These are phyloP conservation scores for Hibiscus syriacus DNA, from an alignment of 345 rosid genomes.

Conservation along the genomic window DNA sequence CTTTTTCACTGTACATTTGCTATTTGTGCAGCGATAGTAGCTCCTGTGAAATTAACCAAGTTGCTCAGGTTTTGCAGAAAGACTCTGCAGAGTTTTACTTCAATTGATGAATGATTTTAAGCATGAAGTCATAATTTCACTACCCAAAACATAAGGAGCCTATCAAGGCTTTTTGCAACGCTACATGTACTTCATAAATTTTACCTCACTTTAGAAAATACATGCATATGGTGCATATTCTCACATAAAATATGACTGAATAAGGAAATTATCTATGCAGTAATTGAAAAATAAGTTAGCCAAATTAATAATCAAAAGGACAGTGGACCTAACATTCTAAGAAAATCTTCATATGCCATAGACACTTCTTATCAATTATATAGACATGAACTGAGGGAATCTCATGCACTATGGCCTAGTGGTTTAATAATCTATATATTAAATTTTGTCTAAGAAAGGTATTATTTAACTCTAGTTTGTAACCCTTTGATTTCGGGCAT, in stretches of 20 bases:
- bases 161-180: too few species aligned
- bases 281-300: not conserved
- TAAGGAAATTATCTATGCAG: not conserved
- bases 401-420: not conserved
- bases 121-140: too few species aligned
- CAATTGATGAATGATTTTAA: not conserved
- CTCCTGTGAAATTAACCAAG: too few species aligned
- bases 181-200: not conserved
- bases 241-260: not conserved
- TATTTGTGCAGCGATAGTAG: too few species aligned
- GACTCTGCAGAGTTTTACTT: not conserved
- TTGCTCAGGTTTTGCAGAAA: conserved; percentile 57
- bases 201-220: not conserved
- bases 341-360: not conserved
- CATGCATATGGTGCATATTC: not conserved
- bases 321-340: not conserved
- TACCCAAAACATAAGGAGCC: too few species aligned
- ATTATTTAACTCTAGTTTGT: too few species aligned
- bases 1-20: too few species aligned
- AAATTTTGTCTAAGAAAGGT: not conserved
- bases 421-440: not conserved
- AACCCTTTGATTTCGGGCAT: too few species aligned
- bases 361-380: not conserved
- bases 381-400: conserved; percentile 5
- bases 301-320: not conserved